A percentile compares a stretch with the other conserved stretches of the same genome.
phyloP scores from a whole-genome alignment of 1,284 basidiomycete species.

The Erythrobasidium hasegawianum region DNA sequence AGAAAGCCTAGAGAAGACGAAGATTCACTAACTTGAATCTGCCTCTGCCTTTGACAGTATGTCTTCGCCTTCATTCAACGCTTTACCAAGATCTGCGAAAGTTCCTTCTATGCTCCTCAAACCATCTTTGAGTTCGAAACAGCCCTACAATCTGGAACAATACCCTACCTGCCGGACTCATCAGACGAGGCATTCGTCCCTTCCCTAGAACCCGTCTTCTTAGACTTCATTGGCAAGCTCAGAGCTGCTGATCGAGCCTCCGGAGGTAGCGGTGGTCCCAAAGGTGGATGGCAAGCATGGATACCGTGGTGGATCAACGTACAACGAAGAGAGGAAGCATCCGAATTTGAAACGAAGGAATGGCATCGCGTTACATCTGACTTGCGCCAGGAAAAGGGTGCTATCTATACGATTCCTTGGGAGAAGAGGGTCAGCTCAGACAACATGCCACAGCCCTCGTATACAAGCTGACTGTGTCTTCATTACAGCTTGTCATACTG shows the following conservation, averaged over 20 bases:
- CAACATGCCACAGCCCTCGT: neutral
- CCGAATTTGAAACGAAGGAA: slow-evolving; percentile 6
- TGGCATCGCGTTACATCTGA: slow-evolving; percentile 6
- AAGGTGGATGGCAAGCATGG: slow-evolving; percentile 23
- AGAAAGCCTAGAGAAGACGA: neutral
- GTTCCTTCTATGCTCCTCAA: slow-evolving; percentile 27
- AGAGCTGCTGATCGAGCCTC: slow-evolving; percentile 10
- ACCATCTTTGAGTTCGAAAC: slow-evolving; percentile 29
- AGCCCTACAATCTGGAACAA: slow-evolving; percentile 5
- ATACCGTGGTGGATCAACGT: slow-evolving; percentile 31
- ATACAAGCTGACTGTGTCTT: neutral
- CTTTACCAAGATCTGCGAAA: slow-evolving; percentile 21
- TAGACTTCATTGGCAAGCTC: slow-evolving; percentile 24
- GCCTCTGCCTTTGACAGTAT: slow-evolving; percentile 15
- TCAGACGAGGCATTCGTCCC: slow-evolving; percentile 22
- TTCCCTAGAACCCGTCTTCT: slow-evolving; percentile 30
- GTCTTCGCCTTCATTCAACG: slow-evolving; percentile 33
- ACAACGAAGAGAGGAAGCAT: neutral
- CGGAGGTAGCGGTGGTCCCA: slow-evolving; percentile 20
- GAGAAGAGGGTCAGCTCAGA: slow-evolving; percentile 10
- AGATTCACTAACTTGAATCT: neutral
- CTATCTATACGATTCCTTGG: slow-evolving; percentile 24
- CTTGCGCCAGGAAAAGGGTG: slow-evolving; percentile 13
- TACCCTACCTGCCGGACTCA: slow-evolving; percentile 5
- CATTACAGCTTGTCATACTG: slow-evolving; percentile 9